These are phyloP conservation scores for Pichia kluyveri DNA, from an alignment of 805 yeast genomes.

Conservation along the genomic window DNA sequence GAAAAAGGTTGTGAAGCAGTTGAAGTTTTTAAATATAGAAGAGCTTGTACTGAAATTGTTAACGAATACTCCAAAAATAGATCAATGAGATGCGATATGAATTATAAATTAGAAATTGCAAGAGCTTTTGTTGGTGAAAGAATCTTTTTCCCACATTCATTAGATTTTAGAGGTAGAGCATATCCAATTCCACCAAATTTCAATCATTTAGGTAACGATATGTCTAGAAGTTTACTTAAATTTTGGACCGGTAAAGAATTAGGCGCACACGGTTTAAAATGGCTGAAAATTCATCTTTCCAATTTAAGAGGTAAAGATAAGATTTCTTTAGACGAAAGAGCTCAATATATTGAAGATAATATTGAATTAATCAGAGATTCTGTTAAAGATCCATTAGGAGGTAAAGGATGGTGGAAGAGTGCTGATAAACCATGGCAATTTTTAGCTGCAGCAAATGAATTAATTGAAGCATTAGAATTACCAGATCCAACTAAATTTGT, in stretches of 20 bases:
- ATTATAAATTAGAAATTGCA: conserved; percentile 91
- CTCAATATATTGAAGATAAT: conserved; percentile 48
- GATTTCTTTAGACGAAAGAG: conserved; percentile 57
- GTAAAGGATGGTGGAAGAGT: conserved; percentile 54
- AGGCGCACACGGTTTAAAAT: conserved; percentile 55
- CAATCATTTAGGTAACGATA: conserved; percentile 72
- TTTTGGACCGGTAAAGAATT: conserved; percentile 72
- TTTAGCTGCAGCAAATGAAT: conserved; percentile 59
- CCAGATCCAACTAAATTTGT: conserved; percentile 57
- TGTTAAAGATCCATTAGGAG: conserved; percentile 53
- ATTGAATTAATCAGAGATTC: conserved; percentile 45
- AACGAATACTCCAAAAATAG: conserved; percentile 58
- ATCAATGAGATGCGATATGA: conserved; percentile 88
- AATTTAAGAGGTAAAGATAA: conserved; percentile 72
- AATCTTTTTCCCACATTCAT: conserved; percentile 70
- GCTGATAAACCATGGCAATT: conserved; percentile 87
- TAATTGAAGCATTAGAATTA: conserved; percentile 49
- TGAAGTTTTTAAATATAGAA: conserved; percentile 59
- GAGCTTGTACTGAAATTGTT: conserved; percentile 45
- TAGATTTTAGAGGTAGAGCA: conserved; percentile 80
- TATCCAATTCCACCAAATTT: conserved; percentile 76
- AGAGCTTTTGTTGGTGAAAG: conserved; percentile 80
- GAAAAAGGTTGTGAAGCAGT: conserved; percentile 62
- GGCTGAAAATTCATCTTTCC: conserved; percentile 72
- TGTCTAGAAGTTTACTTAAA: conserved; percentile 59